Evolutionary conservation across 2,329 filamentous ascomycete species (phyloP).

Genomic region (Venturia oleaginea): DNA sequence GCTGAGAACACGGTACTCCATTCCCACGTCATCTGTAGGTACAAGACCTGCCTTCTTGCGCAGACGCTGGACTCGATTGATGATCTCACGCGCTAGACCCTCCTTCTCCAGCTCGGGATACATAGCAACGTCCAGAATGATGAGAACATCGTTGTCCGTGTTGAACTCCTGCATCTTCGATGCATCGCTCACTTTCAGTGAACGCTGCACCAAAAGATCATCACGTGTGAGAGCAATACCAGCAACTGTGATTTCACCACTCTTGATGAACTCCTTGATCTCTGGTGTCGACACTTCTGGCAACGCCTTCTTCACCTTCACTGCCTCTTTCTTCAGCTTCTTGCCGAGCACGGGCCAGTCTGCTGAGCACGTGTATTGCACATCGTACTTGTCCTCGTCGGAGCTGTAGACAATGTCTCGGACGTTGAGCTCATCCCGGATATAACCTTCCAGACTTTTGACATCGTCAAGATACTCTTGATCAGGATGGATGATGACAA

Average conservation of each 20-base stretch:
- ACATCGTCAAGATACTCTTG: slow-evolving; percentile 78
- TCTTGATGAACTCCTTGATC: slow-evolving; percentile 67
- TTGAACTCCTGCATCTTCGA: slow-evolving; percentile 75
- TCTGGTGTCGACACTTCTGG: slow-evolving; percentile 69
- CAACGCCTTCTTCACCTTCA: slow-evolving; percentile 83
- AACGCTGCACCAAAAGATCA: slow-evolving; percentile 75
- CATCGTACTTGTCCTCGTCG: slow-evolving; percentile 84
- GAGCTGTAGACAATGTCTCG: slow-evolving; percentile 73
- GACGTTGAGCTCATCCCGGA: slow-evolving; percentile 86
- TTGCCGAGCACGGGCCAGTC: slow-evolving; percentile 94
- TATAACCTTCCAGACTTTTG: slow-evolving; percentile 75
- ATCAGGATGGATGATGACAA: slow-evolving; percentile 82
- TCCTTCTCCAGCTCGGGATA: slow-evolving; percentile 83
- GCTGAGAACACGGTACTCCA: slow-evolving; percentile 77
- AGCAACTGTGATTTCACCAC: slow-evolving; percentile 70
- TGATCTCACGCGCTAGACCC: slow-evolving; percentile 81
- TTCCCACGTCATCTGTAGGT: slow-evolving; percentile 87
- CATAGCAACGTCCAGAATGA: slow-evolving; percentile 73
- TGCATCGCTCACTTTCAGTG: slow-evolving; percentile 61
- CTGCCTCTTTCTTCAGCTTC: slow-evolving; percentile 93
- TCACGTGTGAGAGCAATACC: slow-evolving; percentile 75
- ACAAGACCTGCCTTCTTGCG: slow-evolving; percentile 89
- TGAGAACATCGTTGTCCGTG: slow-evolving; percentile 81
- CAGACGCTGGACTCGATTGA: slow-evolving; percentile 84
- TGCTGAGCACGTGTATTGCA: slow-evolving; percentile 80